Evolutionary conservation across 441 rosid genomes (phyloP), one percentile per base, ranked within the genome.

Genomic region (Iberis amara): DNA sequence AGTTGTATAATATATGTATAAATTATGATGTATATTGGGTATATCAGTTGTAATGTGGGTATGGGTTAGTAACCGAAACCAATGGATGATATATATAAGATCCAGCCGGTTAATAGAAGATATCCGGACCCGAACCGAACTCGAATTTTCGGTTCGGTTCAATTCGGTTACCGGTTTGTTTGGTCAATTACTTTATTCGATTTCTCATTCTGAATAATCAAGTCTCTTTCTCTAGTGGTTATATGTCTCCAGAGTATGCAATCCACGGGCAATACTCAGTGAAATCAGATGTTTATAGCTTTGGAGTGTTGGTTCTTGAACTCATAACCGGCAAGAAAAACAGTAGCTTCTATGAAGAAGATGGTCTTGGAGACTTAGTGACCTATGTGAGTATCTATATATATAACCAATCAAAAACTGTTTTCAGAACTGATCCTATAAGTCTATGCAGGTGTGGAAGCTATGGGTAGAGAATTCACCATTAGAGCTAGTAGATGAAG

Each of bases 211-310:
- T 39, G 8, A 10, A 15, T 15, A 18, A 13, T 27, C 27, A 47
- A 37, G 46, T 41, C 6, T 46, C 31, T 41, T n/a, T n/a, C 40
- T 65, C 2, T 8, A 76, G 76, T 26, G 85, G 79, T 31, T 79
- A 76, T 27, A 74, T 79, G 77, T 44, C 81, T 3, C 81, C 73
- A 0, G 79, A 79, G 56, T 80, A 75, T 57, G 82, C 66, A 7
- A 61, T 71, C 73, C 54, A 71, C 0, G 77, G 80, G 8, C 52
- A 71, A 1, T n/a, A n/a, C n/a, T n/a, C n/a, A 0, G 55, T 61
- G 8, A 78, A 76, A 46, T 68, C 77, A 0, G 77, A 76, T 59
- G 68, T 24, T 24, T 79, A 57, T 10, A 71, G 79, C 52, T 79
- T 79, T 0, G 79, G 77, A 14, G 73, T 80, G n/a, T 48, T 73